Evolutionary conservation across 1,139 yeast species (phyloP).

Genomic region (Sugiyamaella paludigena): DNA sequence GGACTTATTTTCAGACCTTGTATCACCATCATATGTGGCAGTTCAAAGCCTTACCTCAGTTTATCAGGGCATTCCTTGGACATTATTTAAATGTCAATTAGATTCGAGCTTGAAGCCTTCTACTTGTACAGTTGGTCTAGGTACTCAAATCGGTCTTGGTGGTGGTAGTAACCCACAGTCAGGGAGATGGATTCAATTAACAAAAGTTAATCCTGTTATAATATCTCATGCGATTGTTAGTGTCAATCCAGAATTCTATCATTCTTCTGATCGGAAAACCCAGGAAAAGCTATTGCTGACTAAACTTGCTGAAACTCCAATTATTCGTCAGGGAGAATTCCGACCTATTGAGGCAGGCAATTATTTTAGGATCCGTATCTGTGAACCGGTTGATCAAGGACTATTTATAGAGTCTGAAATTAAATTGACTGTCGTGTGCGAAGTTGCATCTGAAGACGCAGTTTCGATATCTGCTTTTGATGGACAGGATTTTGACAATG

Average conservation of each 20-base stretch:
- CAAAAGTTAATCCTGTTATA: constrained; percentile 21
- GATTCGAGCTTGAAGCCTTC: constrained; percentile 21
- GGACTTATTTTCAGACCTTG: constrained; percentile 2
- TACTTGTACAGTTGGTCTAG: constrained; percentile 22
- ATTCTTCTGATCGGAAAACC: constrained; percentile 8
- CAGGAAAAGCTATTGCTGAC: constrained; percentile 3
- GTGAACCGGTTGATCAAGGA: constrained; percentile 79
- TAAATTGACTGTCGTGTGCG: constrained; percentile 52
- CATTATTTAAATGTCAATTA: constrained; percentile 19
- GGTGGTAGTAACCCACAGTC: constrained; percentile 6
- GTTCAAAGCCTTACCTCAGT: constrained; percentile 15
- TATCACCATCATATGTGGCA: constrained; percentile 17
- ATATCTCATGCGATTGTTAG: constrained; percentile 28
- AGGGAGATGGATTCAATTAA: constrained; percentile 15
- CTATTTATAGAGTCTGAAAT: constrained; percentile 43
- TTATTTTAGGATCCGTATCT: constrained; percentile 44
- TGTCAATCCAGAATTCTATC: constrained; percentile 27
- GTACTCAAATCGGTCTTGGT: constrained; percentile 16
- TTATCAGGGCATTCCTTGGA: constrained; percentile 22
- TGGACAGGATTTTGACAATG: constrained; percentile 9
- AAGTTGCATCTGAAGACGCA: constrained; percentile 20
- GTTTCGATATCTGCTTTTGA: constrained; percentile 3
- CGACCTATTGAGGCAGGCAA: constrained; percentile 23
- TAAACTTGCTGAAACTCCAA: constrained; percentile 12
- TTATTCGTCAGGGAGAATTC: constrained; percentile 34